A percentile compares a stretch with the other conserved stretches of the same genome.
Conservation (phyloP, 495 filamentous ascomycete species). For the Daldinia decipiens region DNA sequence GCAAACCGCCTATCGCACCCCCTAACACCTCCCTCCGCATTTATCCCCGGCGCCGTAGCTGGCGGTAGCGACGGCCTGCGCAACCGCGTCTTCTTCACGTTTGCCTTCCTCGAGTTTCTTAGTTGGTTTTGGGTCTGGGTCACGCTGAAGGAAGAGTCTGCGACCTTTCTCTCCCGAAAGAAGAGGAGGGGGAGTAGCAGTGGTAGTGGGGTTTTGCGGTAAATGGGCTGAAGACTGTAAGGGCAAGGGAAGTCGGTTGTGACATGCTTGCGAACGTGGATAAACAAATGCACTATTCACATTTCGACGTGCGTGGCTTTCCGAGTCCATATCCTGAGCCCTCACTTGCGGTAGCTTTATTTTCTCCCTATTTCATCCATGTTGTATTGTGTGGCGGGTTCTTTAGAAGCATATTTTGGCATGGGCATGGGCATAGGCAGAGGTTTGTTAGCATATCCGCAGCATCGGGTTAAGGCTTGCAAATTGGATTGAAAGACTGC, state of each 20-base stretch:
- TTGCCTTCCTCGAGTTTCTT: conserved; percentile 83
- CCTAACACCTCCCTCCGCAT: conserved; percentile 8
- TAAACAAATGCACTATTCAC: neutral
- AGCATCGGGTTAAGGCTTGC: conserved; percentile 18
- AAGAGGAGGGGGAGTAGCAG: conserved; percentile 46
- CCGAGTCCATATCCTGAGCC: neutral
- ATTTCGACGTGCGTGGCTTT: neutral
- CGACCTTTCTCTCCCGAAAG: conserved; percentile 50
- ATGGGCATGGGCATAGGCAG: conserved; percentile 14
- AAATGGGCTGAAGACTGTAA: neutral
- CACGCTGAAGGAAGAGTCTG: conserved; percentile 63
- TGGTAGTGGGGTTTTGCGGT: conserved; percentile 18
- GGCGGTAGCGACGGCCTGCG: conserved; percentile 70
- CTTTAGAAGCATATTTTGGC: conserved; percentile 23
- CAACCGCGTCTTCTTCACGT: conserved; percentile 84
- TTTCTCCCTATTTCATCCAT: neutral
- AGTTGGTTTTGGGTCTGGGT: conserved; percentile 86
- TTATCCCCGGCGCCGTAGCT: conserved; percentile 31
- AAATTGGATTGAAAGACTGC: conserved; percentile 2
- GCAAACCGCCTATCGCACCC: conserved; percentile 46
- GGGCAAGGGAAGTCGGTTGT: neutral
- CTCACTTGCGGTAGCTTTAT: neutral
- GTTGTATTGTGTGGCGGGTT: neutral
- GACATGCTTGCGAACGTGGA: neutral
- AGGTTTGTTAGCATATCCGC: conserved; percentile 27